A percentile compares a stretch with the other conserved stretches of the same genome.
Evolutionary conservation across 225 moss, liverwort and hornwort species (phyloP).

Genomic region (Thuidium tamariscinum): DNA sequence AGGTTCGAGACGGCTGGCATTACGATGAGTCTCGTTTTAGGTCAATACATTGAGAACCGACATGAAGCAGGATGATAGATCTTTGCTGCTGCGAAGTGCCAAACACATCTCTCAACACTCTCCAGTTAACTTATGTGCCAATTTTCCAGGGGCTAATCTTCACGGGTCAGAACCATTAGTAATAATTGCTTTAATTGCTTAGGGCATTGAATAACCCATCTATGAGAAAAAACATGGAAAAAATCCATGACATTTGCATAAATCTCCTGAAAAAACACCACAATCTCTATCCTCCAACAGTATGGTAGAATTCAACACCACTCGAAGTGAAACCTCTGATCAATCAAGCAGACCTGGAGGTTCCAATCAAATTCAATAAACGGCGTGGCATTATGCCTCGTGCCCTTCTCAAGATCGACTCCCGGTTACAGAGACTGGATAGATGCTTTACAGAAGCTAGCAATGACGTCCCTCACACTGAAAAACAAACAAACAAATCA

Average conservation of each 20-base stretch:
- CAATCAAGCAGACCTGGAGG: background rate
- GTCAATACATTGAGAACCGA: too few species aligned
- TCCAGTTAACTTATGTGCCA: too few species aligned
- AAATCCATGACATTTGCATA: too few species aligned
- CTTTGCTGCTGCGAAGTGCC: background rate
- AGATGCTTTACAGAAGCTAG: background rate
- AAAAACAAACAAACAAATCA: background rate
- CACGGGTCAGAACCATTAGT: background rate
- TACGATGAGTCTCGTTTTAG: background rate
- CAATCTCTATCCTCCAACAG: background rate
- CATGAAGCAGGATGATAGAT: background rate
- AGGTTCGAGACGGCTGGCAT: background rate
- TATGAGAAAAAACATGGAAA: too few species aligned
- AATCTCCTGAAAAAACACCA: background rate
- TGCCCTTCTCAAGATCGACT: background rate
- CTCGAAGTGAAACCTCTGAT: background rate
- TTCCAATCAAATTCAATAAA: background rate
- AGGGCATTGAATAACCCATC: background rate
- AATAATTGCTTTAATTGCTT: background rate
- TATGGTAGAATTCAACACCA: background rate
- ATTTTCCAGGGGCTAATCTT: background rate
- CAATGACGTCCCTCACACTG: background rate
- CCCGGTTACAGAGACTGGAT: background rate
- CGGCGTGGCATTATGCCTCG: background rate
- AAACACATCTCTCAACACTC: background rate